Percentiles rank a stretch among this genome's conserved stretches.
phyloP scores from a whole-genome alignment of 1,284 basidiomycete genomes.

The Waitea zeae region DNA sequence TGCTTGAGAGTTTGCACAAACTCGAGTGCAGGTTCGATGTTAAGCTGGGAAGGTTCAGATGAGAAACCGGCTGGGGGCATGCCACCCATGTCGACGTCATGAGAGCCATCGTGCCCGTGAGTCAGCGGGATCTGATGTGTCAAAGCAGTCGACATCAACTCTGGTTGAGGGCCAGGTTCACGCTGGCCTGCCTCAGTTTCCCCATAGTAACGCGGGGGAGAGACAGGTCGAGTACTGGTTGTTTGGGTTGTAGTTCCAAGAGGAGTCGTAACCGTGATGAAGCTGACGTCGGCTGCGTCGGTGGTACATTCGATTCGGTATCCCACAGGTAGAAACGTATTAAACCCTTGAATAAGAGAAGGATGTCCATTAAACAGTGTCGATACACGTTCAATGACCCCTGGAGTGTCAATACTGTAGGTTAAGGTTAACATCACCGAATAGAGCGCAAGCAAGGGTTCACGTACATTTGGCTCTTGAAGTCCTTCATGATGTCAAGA shows the following conservation, averaged over 20 bases:
- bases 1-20: slow-evolving; percentile 98
- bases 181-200: slow-evolving; percentile 1
- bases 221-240: slow-evolving; percentile 11
- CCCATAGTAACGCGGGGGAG: slow-evolving; percentile 1
- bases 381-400: slow-evolving; percentile 91
- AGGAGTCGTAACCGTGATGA: slow-evolving; percentile 85
- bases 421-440: too few relatives aligned
- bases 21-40: slow-evolving; percentile 74
- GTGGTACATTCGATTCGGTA: slow-evolving; percentile 79
- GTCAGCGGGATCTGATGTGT: neutral
- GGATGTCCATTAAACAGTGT: slow-evolving; percentile 87
- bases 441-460: slow-evolving; percentile 1
- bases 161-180: neutral
- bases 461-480: slow-evolving; percentile 76
- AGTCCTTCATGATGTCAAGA: slow-evolving; percentile 97
- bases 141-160: too few relatives aligned
- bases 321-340: slow-evolving; percentile 90
- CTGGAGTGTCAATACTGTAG: slow-evolving; percentile 89
- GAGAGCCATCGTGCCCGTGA: slow-evolving; percentile 2
- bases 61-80: neutral
- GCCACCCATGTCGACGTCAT: neutral
- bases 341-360: slow-evolving; percentile 89
- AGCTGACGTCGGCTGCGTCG: slow-evolving; percentile 36
- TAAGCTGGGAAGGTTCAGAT: too few relatives aligned
- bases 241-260: slow-evolving; percentile 38